These are phyloP conservation scores for Leccinum variabile DNA, from an alignment of 1,284 basidiomycete species.

Conservation along the genomic window DNA sequence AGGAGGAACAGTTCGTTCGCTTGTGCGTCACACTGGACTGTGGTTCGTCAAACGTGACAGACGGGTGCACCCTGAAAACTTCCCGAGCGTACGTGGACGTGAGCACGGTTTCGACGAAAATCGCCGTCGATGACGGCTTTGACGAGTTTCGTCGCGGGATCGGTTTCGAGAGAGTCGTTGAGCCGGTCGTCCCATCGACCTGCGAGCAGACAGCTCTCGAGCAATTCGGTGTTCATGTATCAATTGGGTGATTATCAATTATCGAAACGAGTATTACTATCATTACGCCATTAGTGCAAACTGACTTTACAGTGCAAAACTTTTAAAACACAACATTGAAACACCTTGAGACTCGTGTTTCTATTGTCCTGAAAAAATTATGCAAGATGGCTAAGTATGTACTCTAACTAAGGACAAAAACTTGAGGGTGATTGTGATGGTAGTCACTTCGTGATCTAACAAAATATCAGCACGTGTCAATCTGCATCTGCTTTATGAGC, in stretches of 20 bases:
- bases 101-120: conserved; percentile 50
- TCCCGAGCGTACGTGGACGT: conserved; percentile 49
- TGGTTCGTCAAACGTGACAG: conserved; percentile 18
- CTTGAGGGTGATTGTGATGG: too few species aligned
- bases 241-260: background rate
- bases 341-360: too few species aligned
- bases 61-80: conserved; percentile 40
- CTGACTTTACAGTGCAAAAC: too few species aligned
- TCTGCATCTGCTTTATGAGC: too few species aligned
- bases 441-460: too few species aligned
- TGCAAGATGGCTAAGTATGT: too few species aligned
- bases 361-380: too few species aligned
- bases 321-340: too few species aligned
- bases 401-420: too few species aligned
- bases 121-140: conserved; percentile 48
- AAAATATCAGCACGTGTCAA: too few species aligned
- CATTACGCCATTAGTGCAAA: too few species aligned
- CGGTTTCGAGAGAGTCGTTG: conserved; percentile 11
- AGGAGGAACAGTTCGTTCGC: conserved; percentile 59
- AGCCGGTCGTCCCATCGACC: conserved; percentile 47
- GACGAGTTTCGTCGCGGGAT: conserved; percentile 35
- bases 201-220: conserved; percentile 53
- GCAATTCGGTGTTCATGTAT: conserved; percentile 34
- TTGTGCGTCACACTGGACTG: conserved; percentile 11
- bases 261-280: background rate